These are phyloP conservation scores for Phaeosphaeriaceae sp. DNA, from an alignment of 2,329 filamentous ascomycete genomes.

Conservation along the genomic window DNA sequence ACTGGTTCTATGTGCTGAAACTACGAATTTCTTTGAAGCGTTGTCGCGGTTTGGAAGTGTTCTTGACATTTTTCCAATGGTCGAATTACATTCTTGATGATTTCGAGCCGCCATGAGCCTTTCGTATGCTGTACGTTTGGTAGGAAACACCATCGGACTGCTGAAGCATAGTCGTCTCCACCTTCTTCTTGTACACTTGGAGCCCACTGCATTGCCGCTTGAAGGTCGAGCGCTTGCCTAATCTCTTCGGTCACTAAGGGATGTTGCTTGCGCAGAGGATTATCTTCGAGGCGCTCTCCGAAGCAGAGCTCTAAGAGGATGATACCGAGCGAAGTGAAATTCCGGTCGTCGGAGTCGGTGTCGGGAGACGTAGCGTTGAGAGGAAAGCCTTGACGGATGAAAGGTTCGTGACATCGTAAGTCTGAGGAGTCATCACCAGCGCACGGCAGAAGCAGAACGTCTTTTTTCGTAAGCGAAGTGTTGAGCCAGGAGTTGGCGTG, in stretches of 20 bases:
- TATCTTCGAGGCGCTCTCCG: conserved; percentile 19
- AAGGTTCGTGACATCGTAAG: conserved; percentile 60
- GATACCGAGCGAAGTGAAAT: conserved; percentile 27
- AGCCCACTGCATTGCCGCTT: conserved; percentile 23
- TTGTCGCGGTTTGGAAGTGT: conserved; percentile 9
- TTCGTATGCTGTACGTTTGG: not conserved
- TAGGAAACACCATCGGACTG: conserved; percentile 29
- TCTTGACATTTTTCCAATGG: conserved; percentile 22
- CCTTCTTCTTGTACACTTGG: conserved; percentile 18
- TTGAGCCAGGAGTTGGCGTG: conserved; percentile 22
- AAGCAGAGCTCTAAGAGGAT: conserved; percentile 28
- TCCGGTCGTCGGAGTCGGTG: conserved; percentile 6
- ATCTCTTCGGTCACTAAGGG: conserved; percentile 3
- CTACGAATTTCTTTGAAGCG: no score
- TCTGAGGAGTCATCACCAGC: conserved; percentile 43
- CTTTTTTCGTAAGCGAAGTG: conserved; percentile 14
- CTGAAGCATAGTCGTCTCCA: conserved; percentile 23
- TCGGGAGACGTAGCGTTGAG: conserved; percentile 63
- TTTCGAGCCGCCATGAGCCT: conserved; percentile 16
- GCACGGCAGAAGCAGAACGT: conserved; percentile 20
- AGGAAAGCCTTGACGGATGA: conserved; percentile 76
- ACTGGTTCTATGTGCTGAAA: no score
- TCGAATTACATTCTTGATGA: conserved; percentile 24
- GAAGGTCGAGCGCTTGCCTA: conserved; percentile 22
- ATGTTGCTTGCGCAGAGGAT: conserved; percentile 16